Evolutionary conservation across 2,329 filamentous ascomycete genomes (phyloP).

Genomic region (Talaromyces albobiverticillius): DNA sequence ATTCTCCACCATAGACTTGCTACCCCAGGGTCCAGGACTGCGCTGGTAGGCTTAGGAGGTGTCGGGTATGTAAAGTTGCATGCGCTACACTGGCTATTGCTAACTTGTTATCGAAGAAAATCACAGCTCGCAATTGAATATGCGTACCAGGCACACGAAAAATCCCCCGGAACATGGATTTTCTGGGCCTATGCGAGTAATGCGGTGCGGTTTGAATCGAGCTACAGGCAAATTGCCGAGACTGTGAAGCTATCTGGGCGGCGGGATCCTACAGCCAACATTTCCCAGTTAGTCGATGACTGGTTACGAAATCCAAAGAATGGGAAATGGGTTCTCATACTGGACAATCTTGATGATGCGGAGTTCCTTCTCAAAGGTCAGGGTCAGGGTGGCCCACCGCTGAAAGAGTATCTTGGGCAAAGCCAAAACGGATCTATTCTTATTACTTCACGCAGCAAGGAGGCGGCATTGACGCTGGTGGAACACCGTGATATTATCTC

Average conservation of each 20-base stretch:
- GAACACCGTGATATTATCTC: constrained; percentile 12
- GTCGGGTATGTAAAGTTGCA: constrained; percentile 21
- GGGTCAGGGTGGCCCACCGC: background rate
- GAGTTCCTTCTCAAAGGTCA: constrained; percentile 12
- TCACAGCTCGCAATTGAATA: constrained; percentile 40
- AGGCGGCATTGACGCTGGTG: constrained; percentile 9
- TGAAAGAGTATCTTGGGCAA: constrained; percentile 20
- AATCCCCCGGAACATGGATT: constrained; percentile 26
- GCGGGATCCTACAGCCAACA: constrained; percentile 28
- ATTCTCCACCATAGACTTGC: constrained; percentile 13
- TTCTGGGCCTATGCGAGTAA: constrained; percentile 41
- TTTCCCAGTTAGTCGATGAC: constrained; percentile 26
- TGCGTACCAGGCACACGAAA: constrained; percentile 27
- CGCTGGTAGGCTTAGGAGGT: constrained; percentile 30
- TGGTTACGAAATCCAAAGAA: constrained; percentile 21
- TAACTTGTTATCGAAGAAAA: constrained; percentile 23
- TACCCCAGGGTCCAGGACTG: constrained; percentile 21
- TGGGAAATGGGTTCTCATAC: constrained; percentile 22
- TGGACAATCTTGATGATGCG: constrained; percentile 27
- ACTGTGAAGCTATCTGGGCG: constrained; percentile 27
- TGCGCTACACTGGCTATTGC: background rate
- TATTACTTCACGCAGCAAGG: constrained; percentile 17
- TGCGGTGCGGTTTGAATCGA: constrained; percentile 32
- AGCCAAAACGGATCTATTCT: constrained; percentile 17
- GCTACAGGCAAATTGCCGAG: constrained; percentile 34